These are phyloP conservation scores for Phellopilus nigrolimitatus DNA, from an alignment of 1,284 basidiomycete genomes.

Conservation along the genomic window DNA sequence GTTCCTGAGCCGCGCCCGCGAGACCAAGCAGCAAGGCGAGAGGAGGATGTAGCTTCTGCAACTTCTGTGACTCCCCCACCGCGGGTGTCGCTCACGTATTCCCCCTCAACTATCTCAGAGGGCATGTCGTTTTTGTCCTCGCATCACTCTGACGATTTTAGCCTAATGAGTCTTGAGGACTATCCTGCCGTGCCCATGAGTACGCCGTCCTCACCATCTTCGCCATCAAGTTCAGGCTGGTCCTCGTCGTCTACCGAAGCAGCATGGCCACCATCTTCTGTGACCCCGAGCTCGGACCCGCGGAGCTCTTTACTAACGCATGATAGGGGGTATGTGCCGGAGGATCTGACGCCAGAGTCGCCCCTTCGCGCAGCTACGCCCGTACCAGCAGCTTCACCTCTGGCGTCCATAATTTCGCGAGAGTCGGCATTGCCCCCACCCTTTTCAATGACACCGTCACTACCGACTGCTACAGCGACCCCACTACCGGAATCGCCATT, in stretches of 20 bases:
- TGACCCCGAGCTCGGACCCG: constrained; percentile 11
- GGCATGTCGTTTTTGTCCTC: constrained; percentile 64
- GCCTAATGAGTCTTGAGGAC: constrained; percentile 37
- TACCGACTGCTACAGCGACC: not conserved
- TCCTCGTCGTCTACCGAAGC: constrained; percentile 14
- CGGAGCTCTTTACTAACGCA: constrained; percentile 3
- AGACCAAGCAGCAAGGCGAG: no score
- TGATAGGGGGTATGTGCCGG: constrained; percentile 2
- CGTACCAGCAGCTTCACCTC: constrained; percentile 6
- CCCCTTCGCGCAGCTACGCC: constrained; percentile 6
- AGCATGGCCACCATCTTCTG: constrained; percentile 16
- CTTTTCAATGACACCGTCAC: constrained; percentile 8
- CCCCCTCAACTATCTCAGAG: constrained; percentile 36
- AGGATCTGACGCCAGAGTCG: constrained; percentile 10
- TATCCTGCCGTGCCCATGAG: constrained; percentile 28
- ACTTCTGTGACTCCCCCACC: constrained; percentile 38
- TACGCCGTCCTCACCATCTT: constrained; percentile 10
- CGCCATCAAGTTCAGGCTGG: constrained; percentile 9
- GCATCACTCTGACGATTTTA: constrained; percentile 64
- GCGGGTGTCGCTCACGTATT: constrained; percentile 42
- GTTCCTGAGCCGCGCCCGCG: constrained; percentile 12
- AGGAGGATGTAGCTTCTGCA: no score
- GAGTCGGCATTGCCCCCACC: constrained; percentile 11
- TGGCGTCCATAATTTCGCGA: constrained; percentile 7
- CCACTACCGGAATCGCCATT: constrained; percentile 3